These are phyloP conservation scores for Termitomyces sp. DNA, from an alignment of 768 basidiomycete genomes.

Conservation along the genomic window DNA sequence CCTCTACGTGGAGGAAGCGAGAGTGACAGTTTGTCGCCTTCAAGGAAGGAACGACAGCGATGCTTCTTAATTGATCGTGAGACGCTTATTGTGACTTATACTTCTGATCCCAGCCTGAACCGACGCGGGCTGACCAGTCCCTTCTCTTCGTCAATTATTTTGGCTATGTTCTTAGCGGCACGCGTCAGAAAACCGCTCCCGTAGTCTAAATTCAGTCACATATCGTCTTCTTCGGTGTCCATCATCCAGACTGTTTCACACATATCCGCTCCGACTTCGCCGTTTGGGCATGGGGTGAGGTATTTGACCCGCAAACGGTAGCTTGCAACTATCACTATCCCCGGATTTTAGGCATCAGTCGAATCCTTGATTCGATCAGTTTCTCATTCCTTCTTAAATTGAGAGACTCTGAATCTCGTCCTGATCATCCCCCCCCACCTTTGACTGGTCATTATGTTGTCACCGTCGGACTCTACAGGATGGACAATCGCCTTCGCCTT, in stretches of 20 bases:
- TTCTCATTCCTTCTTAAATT: slow-evolving; percentile 11
- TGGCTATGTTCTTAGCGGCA: slow-evolving; percentile 16
- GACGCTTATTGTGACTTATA: slow-evolving; percentile 9
- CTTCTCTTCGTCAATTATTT: slow-evolving; percentile 15
- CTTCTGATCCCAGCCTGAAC: slow-evolving; percentile 12
- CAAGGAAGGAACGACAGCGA: slow-evolving; percentile 6
- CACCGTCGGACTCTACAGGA: background rate
- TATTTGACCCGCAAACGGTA: slow-evolving; percentile 2
- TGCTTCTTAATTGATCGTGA: slow-evolving; percentile 14
- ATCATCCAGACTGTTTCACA: slow-evolving; percentile 11
- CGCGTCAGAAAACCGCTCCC: slow-evolving; percentile 19
- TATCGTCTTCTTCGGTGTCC: slow-evolving; percentile 12
- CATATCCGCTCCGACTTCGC: slow-evolving; percentile 4
- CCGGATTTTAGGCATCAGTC: slow-evolving; percentile 5
- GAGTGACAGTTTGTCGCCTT: slow-evolving; percentile 1
- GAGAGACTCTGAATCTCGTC: background rate
- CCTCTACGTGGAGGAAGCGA: slow-evolving; percentile 1
- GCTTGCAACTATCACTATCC: slow-evolving; percentile 3
- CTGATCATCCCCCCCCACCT: slow-evolving; percentile 1
- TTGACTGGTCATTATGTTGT: slow-evolving; percentile 3
- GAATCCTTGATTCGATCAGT: slow-evolving; percentile 9
- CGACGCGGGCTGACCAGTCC: slow-evolving; percentile 12
- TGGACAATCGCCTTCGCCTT: slow-evolving; percentile 10
- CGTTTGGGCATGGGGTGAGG: slow-evolving; percentile 9
- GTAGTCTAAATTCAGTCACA: slow-evolving; percentile 17